Evolutionary conservation across 768 basidiomycete species (phyloP).

Genomic region (Heimioporus sp.): DNA sequence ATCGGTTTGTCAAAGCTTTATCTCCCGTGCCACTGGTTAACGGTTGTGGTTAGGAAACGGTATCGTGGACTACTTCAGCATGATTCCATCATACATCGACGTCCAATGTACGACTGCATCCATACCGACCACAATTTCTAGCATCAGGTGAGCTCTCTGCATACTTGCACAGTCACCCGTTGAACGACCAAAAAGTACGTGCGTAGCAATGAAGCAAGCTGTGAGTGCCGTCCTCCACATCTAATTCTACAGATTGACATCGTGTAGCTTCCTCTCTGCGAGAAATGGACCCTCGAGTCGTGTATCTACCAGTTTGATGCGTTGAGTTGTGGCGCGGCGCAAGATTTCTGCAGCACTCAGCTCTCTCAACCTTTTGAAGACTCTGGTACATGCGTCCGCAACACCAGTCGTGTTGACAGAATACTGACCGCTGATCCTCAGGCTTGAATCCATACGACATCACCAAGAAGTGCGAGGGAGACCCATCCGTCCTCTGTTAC

Average conservation of each 20-base stretch:
- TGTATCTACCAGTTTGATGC: conserved; percentile 70
- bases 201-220: conserved; percentile 44
- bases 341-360: conserved; percentile 61
- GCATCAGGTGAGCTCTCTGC: conserved; percentile 18
- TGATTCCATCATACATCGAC: conserved; percentile 45
- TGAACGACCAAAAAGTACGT: conserved; percentile 19
- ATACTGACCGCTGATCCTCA: conserved; percentile 5
- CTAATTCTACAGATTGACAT: not conserved
- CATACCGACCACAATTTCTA: conserved; percentile 42
- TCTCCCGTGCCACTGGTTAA: not conserved
- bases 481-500: conserved; percentile 55
- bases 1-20: conserved; percentile 36
- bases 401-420: not conserved
- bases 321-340: conserved; percentile 66
- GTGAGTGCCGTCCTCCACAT: conserved; percentile 21
- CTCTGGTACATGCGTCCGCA: conserved; percentile 15
- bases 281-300: conserved; percentile 49
- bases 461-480: conserved; percentile 51
- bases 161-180: not conserved
- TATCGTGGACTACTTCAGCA: conserved; percentile 37
- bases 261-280: conserved; percentile 67
- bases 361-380: conserved; percentile 35
- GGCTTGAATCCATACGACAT: conserved; percentile 67
- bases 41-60: conserved; percentile 39
- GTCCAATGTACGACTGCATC: conserved; percentile 56